These are phyloP conservation scores for Phialophora tarda DNA, from an alignment of 2,329 filamentous ascomycete genomes.

Conservation along the genomic window DNA sequence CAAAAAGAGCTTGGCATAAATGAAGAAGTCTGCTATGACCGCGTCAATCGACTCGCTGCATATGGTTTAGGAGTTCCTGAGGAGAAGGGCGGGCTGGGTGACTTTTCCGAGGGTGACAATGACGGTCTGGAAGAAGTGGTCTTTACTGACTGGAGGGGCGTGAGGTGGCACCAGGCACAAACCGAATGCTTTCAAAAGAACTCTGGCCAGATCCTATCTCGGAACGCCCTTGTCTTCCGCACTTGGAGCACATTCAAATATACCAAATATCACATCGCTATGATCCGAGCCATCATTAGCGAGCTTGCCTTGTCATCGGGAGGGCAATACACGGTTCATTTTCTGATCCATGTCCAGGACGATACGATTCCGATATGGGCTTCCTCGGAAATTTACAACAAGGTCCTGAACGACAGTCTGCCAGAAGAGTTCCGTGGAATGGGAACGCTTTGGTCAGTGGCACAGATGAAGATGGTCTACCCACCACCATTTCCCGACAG, in stretches of 20 bases:
- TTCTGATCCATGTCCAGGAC: constrained; percentile 79
- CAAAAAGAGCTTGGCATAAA: constrained; percentile 67
- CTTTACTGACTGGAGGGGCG: constrained; percentile 61
- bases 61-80: constrained; percentile 48
- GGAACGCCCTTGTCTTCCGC: constrained; percentile 37
- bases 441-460: constrained; percentile 44
- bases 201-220: constrained; percentile 51
- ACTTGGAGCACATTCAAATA: constrained; percentile 39
- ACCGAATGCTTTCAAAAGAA: constrained; percentile 70
- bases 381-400: constrained; percentile 68
- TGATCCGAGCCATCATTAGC: constrained; percentile 38
- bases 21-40: constrained; percentile 68
- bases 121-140: constrained; percentile 34
- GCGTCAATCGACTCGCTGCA: constrained; percentile 70
- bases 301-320: constrained; percentile 70
- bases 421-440: constrained; percentile 47
- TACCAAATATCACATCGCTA: constrained; percentile 35
- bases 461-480: constrained; percentile 37
- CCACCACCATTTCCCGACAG: constrained; percentile 40
- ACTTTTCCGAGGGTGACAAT: constrained; percentile 30
- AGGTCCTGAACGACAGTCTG: constrained; percentile 51
- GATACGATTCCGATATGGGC: constrained; percentile 74
- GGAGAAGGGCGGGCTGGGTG: constrained; percentile 40
- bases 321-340: constrained; percentile 77
- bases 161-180: constrained; percentile 75